Evolutionary conservation across 352 stramenopile species (phyloP), one percentile per base, ranked within the genome.

Genomic region (Phytopythium delawarense): DNA sequence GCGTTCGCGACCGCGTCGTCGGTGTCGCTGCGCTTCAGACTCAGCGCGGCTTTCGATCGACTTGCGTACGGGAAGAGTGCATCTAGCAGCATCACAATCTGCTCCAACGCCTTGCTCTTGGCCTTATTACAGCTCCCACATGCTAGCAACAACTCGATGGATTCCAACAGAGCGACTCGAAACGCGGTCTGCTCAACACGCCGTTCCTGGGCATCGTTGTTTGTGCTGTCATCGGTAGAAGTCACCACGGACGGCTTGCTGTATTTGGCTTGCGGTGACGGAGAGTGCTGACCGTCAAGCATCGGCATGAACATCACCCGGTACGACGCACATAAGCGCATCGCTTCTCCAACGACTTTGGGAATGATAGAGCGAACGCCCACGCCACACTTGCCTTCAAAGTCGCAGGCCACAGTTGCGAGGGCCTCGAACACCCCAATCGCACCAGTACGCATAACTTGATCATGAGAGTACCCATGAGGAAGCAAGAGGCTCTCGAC

Each of bases 1-100:
- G 78, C 78, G 18, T 74, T 70, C 39, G 67, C 71, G 0, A 90
- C 60, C 1, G 65, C 69, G 15, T 88, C 72, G 32, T 83, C 75
- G 0, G 57, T 46, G n/a, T 62, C 57, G 59, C 55, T 67, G 16
- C 5, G 39, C 25, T 65, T 75, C 5, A 59, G 70, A 46, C 67
- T 56, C 15, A 88, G 15, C 5, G 64, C 64, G 5, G 71, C 66
- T 6, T 21, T 46, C 4, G 53, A 25, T 23, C 59, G 58, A 9
- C 62, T 25, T 7, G 69, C 66, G 9, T 71, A 30, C 16, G 79
- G 72, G 25, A 90, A 78, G 16, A 42, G 56, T 5, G 23, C 50
- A 6, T 61, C 44, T 5, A 69, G 15, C 5, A 81, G 51, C 18
- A 12, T n/a, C 4, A 16, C 35, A n/a, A 66, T 48, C n/a, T 64